Conservation (phyloP, 2,329 filamentous ascomycete species). For the Fusarium sp. region DNA sequence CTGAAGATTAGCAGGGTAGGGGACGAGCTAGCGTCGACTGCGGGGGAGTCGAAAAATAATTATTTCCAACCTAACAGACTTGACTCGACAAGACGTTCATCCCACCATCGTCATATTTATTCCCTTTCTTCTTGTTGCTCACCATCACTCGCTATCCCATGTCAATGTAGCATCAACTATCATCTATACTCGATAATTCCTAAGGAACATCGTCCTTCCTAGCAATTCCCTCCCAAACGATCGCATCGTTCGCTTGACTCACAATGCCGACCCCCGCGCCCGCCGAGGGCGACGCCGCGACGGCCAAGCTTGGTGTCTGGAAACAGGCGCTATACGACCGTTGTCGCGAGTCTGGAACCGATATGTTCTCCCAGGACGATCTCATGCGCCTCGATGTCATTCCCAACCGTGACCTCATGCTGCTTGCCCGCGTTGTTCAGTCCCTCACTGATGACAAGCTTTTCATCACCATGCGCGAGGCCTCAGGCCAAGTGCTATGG, state of each 20-base stretch:
- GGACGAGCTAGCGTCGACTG: conserved; percentile 45
- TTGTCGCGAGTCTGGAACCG: conserved; percentile 65
- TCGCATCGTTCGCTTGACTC: conserved; percentile 39
- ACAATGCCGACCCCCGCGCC: conserved; percentile 51
- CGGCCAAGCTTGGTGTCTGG: conserved; percentile 64
- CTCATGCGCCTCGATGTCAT: conserved; percentile 71
- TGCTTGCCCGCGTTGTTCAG: conserved; percentile 70
- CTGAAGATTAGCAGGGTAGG: conserved; percentile 40
- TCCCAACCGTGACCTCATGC: conserved; percentile 68
- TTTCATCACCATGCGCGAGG: conserved; percentile 63
- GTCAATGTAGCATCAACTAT: conserved; percentile 49
- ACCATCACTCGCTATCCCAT: conserved; percentile 26
- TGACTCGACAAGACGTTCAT: conserved; percentile 19
- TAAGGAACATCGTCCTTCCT: conserved; percentile 1
- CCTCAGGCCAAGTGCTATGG: conserved; percentile 64
- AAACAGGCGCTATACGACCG: conserved; percentile 72
- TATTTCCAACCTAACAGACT: conserved; percentile 40
- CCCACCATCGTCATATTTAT: conserved; percentile 30
- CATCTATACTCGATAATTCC: conserved; percentile 5
- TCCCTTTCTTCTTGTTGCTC: conserved; percentile 1
- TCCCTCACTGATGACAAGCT: conserved; percentile 72
- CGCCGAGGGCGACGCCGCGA: conserved; percentile 52
- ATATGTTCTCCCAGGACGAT: conserved; percentile 72
- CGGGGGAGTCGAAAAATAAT: conserved; percentile 48
- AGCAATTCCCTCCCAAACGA: neutral